Base-by-base conservation (phyloP, 495 filamentous ascomycete species). In the Lepidopterella palustris region DNA sequence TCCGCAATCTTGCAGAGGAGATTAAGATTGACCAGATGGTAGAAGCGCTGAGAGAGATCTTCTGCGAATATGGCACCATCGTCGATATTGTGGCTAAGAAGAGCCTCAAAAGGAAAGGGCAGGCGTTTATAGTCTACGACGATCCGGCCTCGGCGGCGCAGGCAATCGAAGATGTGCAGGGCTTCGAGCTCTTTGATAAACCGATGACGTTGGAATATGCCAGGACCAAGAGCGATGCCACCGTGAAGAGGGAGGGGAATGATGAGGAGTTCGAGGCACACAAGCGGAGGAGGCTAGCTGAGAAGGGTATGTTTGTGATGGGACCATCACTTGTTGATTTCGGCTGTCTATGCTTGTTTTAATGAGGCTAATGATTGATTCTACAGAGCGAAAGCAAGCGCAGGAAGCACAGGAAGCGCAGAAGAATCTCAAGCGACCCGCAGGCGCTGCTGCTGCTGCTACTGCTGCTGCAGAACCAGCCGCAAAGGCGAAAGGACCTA, bases 111-210 rank as follows among this genome's bases (percentile, higher is more conserved):
- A 87, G 89, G 57, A 96, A 95, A 73, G 93, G 93, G 45, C 93
- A 99, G 75, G 93, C 93, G 5, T 99, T 99, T 72, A 77, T 99
- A 57, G 92, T 99, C 54, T 97, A 90, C 73, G 91, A 95, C 63
- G 83, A 77, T 53, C 76, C 83, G 25, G 85, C 91, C 45, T 80
- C 87, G 0, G 93, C 91, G 6, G 77, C 81, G 58, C 79, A 83
- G 45, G 93, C 93, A 15, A 88, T 96, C 60, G 86, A 93, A 23
- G 90, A 95, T 59, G 78, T 96, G 63, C 88, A 97, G 67, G 92
- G 90, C 15, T 97, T 99, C 74, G 89, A 95, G 60, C 76, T 99
- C 15, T 96, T 95, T 35, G 90, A 88, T 24, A 95, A 96, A 76
- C 86, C 89, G 1, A 96, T 99, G 90, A 77, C 85, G 23, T 70